Percentiles rank a stretch among this genome's conserved stretches.
Evolutionary conservation across 192 early-diverging fungal species (phyloP).

Genomic region (Coemansia biformis): DNA sequence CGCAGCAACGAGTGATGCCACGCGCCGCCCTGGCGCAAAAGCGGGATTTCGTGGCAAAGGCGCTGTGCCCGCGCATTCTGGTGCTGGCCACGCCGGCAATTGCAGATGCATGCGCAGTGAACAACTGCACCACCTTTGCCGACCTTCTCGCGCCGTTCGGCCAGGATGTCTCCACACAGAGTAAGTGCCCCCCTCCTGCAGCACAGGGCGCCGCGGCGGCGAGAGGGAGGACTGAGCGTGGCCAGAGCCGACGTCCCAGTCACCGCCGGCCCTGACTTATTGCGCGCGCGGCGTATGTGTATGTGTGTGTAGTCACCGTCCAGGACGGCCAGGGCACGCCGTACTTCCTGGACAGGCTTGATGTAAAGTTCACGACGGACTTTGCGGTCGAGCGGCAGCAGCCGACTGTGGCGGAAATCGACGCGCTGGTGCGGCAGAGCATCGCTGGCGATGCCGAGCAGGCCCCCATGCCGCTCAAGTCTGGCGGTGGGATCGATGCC

Average conservation of each 20-base stretch:
- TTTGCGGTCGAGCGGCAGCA: slow-evolving; percentile 24
- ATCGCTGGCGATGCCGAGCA: slow-evolving; percentile 4
- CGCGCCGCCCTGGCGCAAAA: slow-evolving; percentile 36
- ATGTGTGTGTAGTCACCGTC: slow-evolving; percentile 30
- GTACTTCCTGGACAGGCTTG: slow-evolving; percentile 48
- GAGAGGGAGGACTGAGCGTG: no score
- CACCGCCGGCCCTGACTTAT: no score
- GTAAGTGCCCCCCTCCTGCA: slow-evolving; percentile 32
- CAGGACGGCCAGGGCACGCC: slow-evolving; percentile 50
- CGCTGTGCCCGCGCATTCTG: slow-evolving; percentile 47
- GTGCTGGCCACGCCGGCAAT: slow-evolving; percentile 24
- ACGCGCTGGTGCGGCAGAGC: slow-evolving; percentile 16
- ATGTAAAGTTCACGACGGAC: slow-evolving; percentile 33
- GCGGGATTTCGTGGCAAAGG: slow-evolving; percentile 47
- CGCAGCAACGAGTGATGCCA: slow-evolving; percentile 45
- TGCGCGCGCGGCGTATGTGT: no score
- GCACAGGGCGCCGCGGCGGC: not conserved
- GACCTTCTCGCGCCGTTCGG: slow-evolving; percentile 50
- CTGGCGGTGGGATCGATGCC: slow-evolving; percentile 8
- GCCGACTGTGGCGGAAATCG: slow-evolving; percentile 18
- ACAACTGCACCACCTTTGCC: slow-evolving; percentile 32
- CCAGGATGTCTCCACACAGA: slow-evolving; percentile 44
- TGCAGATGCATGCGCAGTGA: slow-evolving; percentile 27
- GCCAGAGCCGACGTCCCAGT: no score
- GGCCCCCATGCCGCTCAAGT: slow-evolving; percentile 15